A percentile compares a stretch with the other conserved stretches of the same genome.
These are phyloP conservation scores for Gyrodon lividus DNA, from an alignment of 768 basidiomycete genomes.

Conservation along the genomic window DNA sequence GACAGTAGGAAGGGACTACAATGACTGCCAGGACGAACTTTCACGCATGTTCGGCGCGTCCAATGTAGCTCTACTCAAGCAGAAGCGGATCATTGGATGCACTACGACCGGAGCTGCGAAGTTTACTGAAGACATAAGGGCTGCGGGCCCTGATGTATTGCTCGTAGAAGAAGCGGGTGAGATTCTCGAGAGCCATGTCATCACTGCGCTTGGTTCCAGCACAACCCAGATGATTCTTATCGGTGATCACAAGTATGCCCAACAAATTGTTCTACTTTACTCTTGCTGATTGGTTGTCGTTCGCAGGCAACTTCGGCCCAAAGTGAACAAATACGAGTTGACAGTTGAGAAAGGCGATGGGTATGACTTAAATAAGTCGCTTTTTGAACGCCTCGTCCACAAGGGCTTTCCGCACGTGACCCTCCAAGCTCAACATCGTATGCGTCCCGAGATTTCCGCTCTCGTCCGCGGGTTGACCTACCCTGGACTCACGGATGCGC, in stretches of 20 bases:
- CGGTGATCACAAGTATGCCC: conserved; percentile 69
- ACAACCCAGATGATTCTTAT: conserved; percentile 62
- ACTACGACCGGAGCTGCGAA: conserved; percentile 73
- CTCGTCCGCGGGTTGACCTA: conserved; percentile 64
- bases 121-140: conserved; percentile 46
- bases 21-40: conserved; percentile 37
- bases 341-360: conserved; percentile 70
- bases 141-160: conserved; percentile 48
- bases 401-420: conserved; percentile 61
- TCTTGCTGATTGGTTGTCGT: neutral
- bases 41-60: conserved; percentile 36
- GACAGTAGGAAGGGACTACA: conserved; percentile 37
- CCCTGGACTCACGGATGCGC: conserved; percentile 58
- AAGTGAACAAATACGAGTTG: conserved; percentile 62
- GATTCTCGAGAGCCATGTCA: conserved; percentile 64
- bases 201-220: conserved; percentile 50
- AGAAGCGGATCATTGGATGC: conserved; percentile 60
- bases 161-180: conserved; percentile 76
- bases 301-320: conserved; percentile 66
- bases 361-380: conserved; percentile 62
- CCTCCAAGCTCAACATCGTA: conserved; percentile 61
- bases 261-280: neutral
- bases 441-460: conserved; percentile 71
- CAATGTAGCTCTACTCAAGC: conserved; percentile 34
- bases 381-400: conserved; percentile 68